Percentiles rank a stretch among this genome's conserved stretches.
Conservation (phyloP, 1,284 basidiomycete species). For the Trichosporon asahii region DNA sequence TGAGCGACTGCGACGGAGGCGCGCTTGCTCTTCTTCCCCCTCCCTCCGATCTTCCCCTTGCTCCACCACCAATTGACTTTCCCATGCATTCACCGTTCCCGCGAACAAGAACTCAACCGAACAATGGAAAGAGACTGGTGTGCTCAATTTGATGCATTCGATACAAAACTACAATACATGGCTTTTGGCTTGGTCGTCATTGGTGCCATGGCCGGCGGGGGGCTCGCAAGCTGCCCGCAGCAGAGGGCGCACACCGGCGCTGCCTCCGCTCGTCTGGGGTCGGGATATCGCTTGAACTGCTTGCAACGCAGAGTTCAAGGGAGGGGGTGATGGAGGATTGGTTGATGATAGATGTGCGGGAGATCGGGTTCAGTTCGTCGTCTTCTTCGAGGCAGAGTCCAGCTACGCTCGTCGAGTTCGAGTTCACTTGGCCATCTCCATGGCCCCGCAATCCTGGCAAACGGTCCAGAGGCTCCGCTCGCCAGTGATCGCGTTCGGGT, state of each 20-base stretch:
- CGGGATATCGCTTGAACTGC: not conserved
- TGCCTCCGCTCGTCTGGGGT: not conserved
- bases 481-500: conserved; percentile 43
- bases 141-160: conserved; percentile 10
- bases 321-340: not conserved
- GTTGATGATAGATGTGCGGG: not conserved
- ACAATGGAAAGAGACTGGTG: too few species aligned
- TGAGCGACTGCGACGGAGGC: not conserved
- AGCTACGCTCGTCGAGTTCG: not conserved
- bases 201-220: conserved; percentile 5
- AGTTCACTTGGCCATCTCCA: conserved; percentile 29
- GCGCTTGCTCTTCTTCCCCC: not conserved
- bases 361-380: too few species aligned
- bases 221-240: conserved; percentile 8
- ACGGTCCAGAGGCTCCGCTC: conserved; percentile 46
- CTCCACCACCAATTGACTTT: not conserved
- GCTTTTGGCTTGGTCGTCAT: not conserved
- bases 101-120: not conserved
- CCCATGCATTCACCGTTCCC: conserved; percentile 1
- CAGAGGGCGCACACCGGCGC: conserved; percentile 9
- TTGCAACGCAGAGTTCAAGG: not conserved
- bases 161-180: conserved; percentile 9
- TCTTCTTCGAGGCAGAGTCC: not conserved
- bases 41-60: too few species aligned
- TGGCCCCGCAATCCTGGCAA: conserved; percentile 48